Base-by-base conservation (phyloP, 1,284 basidiomycete species). In the Tilletia caries region DNA sequence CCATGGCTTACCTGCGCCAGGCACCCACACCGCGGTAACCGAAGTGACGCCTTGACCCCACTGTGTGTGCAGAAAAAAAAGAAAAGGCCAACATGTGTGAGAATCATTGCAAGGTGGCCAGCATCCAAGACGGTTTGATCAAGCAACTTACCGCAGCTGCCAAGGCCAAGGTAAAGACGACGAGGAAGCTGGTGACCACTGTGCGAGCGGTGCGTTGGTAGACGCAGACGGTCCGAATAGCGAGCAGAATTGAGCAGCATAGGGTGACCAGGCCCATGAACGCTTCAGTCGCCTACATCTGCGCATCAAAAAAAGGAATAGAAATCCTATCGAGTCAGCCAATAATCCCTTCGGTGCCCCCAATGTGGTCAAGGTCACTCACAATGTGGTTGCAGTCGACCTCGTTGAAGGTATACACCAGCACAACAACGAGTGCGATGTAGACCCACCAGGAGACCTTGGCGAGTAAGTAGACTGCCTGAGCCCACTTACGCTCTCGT, bases 41-140 rank as follows among this genome's bases (percentile, higher is more conserved):
- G 74, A 75, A 15, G 43, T 68, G 2, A 75, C 73, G 20, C 76
- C 76, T 54, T 71, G 68, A 73, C 75, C 74, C 76, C 76, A 78
- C 18, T 50, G 37, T 41, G 37, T 41, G 37, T 15, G 20, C 18
- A 50, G n/a, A 50, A 18, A 25, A 6, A 50, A 18, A 25, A n/a
- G 12, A 6, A 50, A 10, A 10, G 41, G 18, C 18, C 41, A 44
- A 18, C 41, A 44, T n/a, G n/a, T n/a, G n/a, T n/a, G n/a, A n/a
- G n/a, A n/a, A n/a, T n/a, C n/a, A n/a, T n/a, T n/a, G n/a, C n/a
- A n/a, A n/a, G n/a, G n/a, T n/a, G n/a, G n/a, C n/a, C n/a, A n/a
- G n/a, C n/a, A n/a, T n/a, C n/a, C n/a, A n/a, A n/a, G n/a, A n/a
- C n/a, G n/a, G n/a, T n/a, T n/a, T n/a, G n/a, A n/a, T n/a, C n/a